Evolutionary conservation across 1,284 basidiomycete species (phyloP), one percentile per base, ranked within the genome.

Genomic region (Apiotrichum sp.): DNA sequence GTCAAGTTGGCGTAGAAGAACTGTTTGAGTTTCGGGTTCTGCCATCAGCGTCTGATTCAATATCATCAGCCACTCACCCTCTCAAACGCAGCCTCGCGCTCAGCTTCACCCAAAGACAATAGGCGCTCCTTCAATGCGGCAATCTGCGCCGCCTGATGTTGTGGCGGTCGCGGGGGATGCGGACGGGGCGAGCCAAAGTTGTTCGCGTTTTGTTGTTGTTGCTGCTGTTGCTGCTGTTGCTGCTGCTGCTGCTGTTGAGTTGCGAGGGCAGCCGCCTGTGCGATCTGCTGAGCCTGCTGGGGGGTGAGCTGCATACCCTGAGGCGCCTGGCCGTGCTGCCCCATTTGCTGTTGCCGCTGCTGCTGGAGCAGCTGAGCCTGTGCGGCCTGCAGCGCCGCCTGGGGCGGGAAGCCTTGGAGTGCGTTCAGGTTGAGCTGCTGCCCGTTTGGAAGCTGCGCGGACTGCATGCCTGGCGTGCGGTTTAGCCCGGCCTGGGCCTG

Each of bases 151-250:
- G 52, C 59, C 34, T 59, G 56, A n/a, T 54, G 56, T 32, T 53
- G 57, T 14, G 39, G 52, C 32, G 57, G 57, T 32, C 52, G 54
- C 36, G 51, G 56, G 3, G 31, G 46, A 7, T 62, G 62, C 16
- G 65, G 64, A 42, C 66, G 59, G 1, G 67, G 69, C 9, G 68
- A 68, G 7, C 61, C 62, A 50, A 65, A 69, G 51, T 65, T 67
- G 49, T 35, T 56, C 8, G n/a, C n/a, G 43, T 53, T 54, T 35
- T 57, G 51, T 43, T 49, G 47, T 38, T 38, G 48, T 29, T 34
- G 22, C 36, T 39, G 49, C 11, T 39, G 47, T 32, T 53, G 53
- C 33, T 51, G 55, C 33, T 55, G 56, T 22, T 34, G 44, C 13
- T 46, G 44, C 29, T 44, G 43, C 22, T 44, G 43, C 5, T 33